These are phyloP conservation scores for Coemansia sp. DNA, from an alignment of 192 early-diverging fungal genomes.

Conservation along the genomic window DNA sequence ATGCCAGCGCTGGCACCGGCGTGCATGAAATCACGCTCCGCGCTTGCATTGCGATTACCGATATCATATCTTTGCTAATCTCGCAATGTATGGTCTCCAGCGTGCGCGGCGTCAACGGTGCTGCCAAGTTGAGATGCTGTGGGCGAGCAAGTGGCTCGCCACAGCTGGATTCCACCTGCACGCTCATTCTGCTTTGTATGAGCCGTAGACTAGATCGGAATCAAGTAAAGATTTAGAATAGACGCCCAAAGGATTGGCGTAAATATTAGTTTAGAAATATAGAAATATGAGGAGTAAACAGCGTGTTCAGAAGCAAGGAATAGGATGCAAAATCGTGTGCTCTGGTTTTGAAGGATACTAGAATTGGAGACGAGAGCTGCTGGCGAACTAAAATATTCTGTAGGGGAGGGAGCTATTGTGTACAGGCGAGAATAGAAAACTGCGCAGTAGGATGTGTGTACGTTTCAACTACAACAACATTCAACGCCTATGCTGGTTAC, in stretches of 20 bases:
- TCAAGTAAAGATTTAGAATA: too few species aligned
- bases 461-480: constrained; percentile 12
- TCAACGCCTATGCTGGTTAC: not conserved
- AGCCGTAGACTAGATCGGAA: constrained; percentile 5
- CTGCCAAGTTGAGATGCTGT: constrained; percentile 44
- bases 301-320: not conserved
- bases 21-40: constrained; percentile 60
- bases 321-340: not conserved
- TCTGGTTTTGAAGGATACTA: not conserved
- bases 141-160: constrained; percentile 18
- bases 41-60: constrained; percentile 57
- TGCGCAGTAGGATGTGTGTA: constrained; percentile 13
- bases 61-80: constrained; percentile 54
- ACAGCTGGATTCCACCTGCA: constrained; percentile 20
- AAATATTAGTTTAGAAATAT: constrained; percentile 1
- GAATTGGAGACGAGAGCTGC: not conserved
- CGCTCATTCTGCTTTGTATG: constrained; percentile 47
- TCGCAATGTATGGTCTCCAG: constrained; percentile 49
- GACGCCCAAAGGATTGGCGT: not conserved
- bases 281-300: constrained; percentile 3
- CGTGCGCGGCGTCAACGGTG: constrained; percentile 35
- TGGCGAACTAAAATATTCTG: not conserved
- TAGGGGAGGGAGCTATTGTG: constrained; percentile 14
- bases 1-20: constrained; percentile 37
- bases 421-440: constrained; percentile 15